Evolutionary conservation across 257 asterid genomes (phyloP).

Genomic region (Handroanthus guayacan): DNA sequence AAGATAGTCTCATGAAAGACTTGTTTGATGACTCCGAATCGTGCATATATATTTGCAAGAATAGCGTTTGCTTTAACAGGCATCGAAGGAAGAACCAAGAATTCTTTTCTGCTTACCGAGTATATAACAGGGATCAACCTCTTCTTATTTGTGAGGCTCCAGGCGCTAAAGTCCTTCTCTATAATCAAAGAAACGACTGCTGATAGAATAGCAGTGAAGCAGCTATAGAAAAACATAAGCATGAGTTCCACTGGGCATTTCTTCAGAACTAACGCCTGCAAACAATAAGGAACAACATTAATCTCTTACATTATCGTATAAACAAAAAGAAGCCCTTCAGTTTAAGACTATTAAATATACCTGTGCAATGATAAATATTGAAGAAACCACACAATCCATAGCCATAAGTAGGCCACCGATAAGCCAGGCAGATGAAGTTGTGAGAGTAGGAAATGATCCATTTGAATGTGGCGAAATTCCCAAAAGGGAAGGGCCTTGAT

Average conservation of each 20-base stretch:
- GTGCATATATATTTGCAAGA: no score
- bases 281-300: conserved; percentile 3
- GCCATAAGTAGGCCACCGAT: conserved; percentile 66
- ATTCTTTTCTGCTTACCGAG: conserved; percentile 50
- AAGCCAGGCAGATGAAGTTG: conserved; percentile 57
- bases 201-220: conserved; percentile 54
- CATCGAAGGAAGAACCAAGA: not conserved
- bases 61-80: not conserved
- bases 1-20: no score
- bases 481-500: conserved; percentile 57
- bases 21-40: no score
- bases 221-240: conserved; percentile 72
- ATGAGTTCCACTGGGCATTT: conserved; percentile 66
- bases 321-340: not conserved
- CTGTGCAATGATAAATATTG: conserved; percentile 49
- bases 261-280: conserved; percentile 65
- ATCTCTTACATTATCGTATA: not conserved
- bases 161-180: conserved; percentile 51
- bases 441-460: conserved; percentile 33
- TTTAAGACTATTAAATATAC: not conserved
- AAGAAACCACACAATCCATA: conserved; percentile 48
- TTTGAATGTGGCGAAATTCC: conserved; percentile 36
- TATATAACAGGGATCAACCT: conserved; percentile 63
- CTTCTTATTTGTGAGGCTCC: conserved; percentile 54
- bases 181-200: conserved; percentile 49